A percentile compares a stretch with the other conserved stretches of the same genome.
Conservation (phyloP, 768 basidiomycete species). For the Candolleomyces efflorescens region DNA sequence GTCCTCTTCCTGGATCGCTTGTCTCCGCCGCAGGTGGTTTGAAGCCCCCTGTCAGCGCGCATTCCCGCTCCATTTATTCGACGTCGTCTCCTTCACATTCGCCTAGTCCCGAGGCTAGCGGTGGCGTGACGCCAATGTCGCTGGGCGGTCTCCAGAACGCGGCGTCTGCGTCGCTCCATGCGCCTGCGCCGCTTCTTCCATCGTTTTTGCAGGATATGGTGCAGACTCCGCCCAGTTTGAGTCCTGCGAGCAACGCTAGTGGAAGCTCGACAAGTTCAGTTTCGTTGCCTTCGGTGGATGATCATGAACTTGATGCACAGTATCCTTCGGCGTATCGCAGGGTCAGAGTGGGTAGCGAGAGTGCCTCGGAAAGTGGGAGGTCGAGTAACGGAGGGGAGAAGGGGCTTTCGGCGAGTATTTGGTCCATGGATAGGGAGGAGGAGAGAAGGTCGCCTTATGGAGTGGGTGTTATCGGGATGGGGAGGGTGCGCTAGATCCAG, state of each 20-base stretch:
- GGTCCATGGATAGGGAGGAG: background rate
- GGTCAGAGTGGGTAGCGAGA: background rate
- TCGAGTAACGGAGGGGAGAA: background rate
- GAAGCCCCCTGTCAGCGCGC: no score
- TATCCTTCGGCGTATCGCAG: background rate
- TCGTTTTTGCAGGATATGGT: conserved; percentile 76
- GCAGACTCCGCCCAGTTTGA: conserved; percentile 54
- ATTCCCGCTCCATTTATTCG: background rate
- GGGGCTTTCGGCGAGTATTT: background rate
- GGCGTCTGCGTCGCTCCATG: conserved; percentile 21
- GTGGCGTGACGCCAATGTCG: no score
- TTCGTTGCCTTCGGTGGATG: conserved; percentile 63
- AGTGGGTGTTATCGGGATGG: background rate
- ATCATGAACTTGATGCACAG: conserved; percentile 15
- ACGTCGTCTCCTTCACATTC: conserved; percentile 6
- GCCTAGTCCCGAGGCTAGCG: conserved; percentile 8
- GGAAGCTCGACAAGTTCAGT: conserved; percentile 63
- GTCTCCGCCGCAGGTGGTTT: background rate
- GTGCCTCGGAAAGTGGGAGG: background rate
- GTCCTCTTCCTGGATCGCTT: background rate
- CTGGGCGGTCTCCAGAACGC: background rate
- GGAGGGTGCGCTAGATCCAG: background rate
- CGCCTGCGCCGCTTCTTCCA: conserved; percentile 58
- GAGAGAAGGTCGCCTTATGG: background rate
- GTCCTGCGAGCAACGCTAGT: conserved; percentile 45